Evolutionary conservation across 192 early-diverging fungal species (phyloP).

Genomic region (Coemansia sp.): DNA sequence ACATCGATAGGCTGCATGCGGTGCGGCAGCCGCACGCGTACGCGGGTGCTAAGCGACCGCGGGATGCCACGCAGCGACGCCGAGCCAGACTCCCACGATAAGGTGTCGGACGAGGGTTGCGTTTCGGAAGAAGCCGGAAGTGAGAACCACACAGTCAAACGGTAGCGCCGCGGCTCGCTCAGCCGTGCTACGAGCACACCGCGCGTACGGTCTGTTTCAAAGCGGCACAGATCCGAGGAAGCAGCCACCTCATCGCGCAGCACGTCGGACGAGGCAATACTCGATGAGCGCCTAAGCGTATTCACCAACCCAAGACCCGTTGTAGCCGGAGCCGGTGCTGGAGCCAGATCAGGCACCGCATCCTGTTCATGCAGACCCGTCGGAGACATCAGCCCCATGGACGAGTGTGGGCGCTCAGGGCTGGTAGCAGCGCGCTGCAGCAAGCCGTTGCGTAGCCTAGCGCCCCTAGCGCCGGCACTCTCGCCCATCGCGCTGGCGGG

Average conservation of each 20-base stretch:
- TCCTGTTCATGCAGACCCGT: too few species aligned
- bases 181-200: constrained; percentile 16
- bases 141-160: constrained; percentile 17
- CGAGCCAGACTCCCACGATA: constrained; percentile 11
- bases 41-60: constrained; percentile 14
- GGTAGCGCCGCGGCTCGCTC: constrained; percentile 10
- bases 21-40: constrained; percentile 22
- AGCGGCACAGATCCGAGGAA: constrained; percentile 2
- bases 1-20: not conserved
- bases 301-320: not conserved
- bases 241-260: not conserved
- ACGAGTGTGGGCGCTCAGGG: constrained; percentile 18
- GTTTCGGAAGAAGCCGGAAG: constrained; percentile 5
- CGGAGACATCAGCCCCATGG: constrained; percentile 16
- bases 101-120: not conserved
- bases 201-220: constrained; percentile 11
- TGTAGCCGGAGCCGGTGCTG: not conserved
- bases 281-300: not conserved
- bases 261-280: not conserved
- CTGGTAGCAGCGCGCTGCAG: not conserved
- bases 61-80: constrained; percentile 13
- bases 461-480: not conserved
- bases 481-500: constrained; percentile 12
- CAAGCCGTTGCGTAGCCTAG: not conserved
- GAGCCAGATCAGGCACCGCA: not conserved